These are phyloP conservation scores for Solanum gracilifrons DNA, from an alignment of 257 asterid species.

Conservation along the genomic window DNA sequence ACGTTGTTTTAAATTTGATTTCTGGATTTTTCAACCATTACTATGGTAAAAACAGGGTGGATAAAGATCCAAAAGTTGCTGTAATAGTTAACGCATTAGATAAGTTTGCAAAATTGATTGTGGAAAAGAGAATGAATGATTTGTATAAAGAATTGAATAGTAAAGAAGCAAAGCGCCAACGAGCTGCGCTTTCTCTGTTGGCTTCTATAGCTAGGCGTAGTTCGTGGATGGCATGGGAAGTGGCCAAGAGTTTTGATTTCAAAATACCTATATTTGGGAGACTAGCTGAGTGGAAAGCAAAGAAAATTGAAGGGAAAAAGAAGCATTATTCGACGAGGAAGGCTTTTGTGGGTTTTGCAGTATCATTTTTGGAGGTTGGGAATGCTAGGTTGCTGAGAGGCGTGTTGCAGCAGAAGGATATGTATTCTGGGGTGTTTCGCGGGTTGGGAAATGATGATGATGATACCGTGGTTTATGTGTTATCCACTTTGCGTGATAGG, in stretches of 20 bases:
- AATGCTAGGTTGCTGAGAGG: slow-evolving; percentile 70
- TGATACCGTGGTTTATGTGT: slow-evolving; percentile 44
- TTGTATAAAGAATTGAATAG: slow-evolving; percentile 58
- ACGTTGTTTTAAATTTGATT: slow-evolving; percentile 36
- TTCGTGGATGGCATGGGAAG: slow-evolving; percentile 66
- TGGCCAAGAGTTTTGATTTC: slow-evolving; percentile 62
- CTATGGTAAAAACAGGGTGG: slow-evolving; percentile 13
- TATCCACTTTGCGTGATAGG: slow-evolving; percentile 46
- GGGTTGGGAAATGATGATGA: slow-evolving; percentile 82
- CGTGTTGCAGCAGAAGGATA: slow-evolving; percentile 75
- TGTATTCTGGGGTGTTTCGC: slow-evolving; percentile 83
- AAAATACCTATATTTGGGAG: slow-evolving; percentile 37
- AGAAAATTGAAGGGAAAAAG: slow-evolving; percentile 29
- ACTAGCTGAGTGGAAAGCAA: slow-evolving; percentile 60
- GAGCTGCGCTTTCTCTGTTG: slow-evolving; percentile 45
- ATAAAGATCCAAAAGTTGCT: background rate
- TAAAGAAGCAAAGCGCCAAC: slow-evolving; percentile 64
- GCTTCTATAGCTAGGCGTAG: slow-evolving; percentile 55
- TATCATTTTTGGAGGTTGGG: slow-evolving; percentile 77
- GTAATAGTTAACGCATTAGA: slow-evolving; percentile 27
- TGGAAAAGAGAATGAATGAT: slow-evolving; percentile 58
- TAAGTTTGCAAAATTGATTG: slow-evolving; percentile 42
- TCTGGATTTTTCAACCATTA: slow-evolving; percentile 40
- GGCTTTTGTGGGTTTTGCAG: slow-evolving; percentile 64
- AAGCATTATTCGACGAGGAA: slow-evolving; percentile 53